These are phyloP conservation scores for Amanita pseudoporphyria DNA, from an alignment of 768 basidiomycete genomes.

Conservation along the genomic window DNA sequence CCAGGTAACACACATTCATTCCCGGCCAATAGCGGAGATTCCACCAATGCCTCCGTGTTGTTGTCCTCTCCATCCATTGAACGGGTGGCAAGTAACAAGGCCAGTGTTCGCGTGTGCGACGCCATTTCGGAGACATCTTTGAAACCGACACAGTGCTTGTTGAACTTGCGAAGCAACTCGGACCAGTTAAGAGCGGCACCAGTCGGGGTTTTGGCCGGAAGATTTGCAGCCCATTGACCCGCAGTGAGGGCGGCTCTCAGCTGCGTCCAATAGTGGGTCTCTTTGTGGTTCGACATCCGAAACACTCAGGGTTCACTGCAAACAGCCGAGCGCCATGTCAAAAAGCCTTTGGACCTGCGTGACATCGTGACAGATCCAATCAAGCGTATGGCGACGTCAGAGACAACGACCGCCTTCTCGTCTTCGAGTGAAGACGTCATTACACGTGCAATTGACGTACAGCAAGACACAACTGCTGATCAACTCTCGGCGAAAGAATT, in stretches of 20 bases:
- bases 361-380: not conserved
- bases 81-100: constrained; percentile 41
- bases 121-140: constrained; percentile 56
- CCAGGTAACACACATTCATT: constrained; percentile 49
- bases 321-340: not conserved
- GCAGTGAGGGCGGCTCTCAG: constrained; percentile 61
- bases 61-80: constrained; percentile 49
- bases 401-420: constrained; percentile 30
- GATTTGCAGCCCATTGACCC: constrained; percentile 58
- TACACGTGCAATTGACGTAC: constrained; percentile 38
- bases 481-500: constrained; percentile 30
- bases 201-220: constrained; percentile 52
- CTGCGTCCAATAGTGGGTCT: constrained; percentile 71
- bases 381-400: not conserved
- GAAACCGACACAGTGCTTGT: constrained; percentile 68
- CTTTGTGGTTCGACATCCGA: constrained; percentile 35
- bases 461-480: constrained; percentile 27
- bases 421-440: constrained; percentile 59
- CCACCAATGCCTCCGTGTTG: constrained; percentile 9
- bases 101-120: constrained; percentile 54
- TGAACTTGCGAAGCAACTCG: constrained; percentile 77
- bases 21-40: constrained; percentile 32
- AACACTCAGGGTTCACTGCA: no score
- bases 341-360: not conserved
- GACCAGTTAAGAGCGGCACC: constrained; percentile 56